Percentiles rank a stretch among this genome's conserved stretches.
These are phyloP conservation scores for Hypoxylon fragiforme DNA, from an alignment of 495 filamentous ascomycete species.

Conservation along the genomic window DNA sequence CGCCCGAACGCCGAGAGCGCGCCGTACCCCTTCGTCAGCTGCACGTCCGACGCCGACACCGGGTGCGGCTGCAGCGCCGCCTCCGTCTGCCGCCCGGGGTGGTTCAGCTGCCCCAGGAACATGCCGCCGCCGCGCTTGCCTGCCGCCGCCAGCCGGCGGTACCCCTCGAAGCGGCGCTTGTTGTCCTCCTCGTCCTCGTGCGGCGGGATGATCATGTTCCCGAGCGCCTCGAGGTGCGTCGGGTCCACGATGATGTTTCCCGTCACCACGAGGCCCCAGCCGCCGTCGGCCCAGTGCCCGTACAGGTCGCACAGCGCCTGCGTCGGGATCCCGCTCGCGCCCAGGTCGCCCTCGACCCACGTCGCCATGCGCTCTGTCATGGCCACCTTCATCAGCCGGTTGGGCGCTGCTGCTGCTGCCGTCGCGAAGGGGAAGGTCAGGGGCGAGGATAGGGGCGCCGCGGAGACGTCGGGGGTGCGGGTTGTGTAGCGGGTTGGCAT, in stretches of 20 bases:
- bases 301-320: constrained; percentile 62
- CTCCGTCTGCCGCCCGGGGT: constrained; percentile 63
- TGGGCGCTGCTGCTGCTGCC: constrained; percentile 56
- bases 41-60: constrained; percentile 63
- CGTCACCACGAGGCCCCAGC: constrained; percentile 59
- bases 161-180: constrained; percentile 59
- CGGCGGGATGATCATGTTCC: constrained; percentile 59
- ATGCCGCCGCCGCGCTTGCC: constrained; percentile 62
- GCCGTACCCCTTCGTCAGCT: constrained; percentile 46
- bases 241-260: constrained; percentile 68
- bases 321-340: constrained; percentile 60
- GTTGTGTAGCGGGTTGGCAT: constrained; percentile 25
- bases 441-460: constrained; percentile 55
- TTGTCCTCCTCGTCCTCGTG: constrained; percentile 39
- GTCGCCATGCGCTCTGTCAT: constrained; percentile 65
- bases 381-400: constrained; percentile 66
- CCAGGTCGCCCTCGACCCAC: constrained; percentile 55
- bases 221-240: constrained; percentile 61
- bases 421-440: constrained; percentile 62
- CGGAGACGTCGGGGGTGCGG: constrained; percentile 34
- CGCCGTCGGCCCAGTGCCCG: constrained; percentile 63
- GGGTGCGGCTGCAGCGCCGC: constrained; percentile 56
- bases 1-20: constrained; percentile 33
- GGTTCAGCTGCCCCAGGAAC: constrained; percentile 62
- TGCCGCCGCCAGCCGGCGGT: constrained; percentile 52